phyloP scores from a whole-genome alignment of 177 flowering plant species.

The Vitis hybrid region DNA sequence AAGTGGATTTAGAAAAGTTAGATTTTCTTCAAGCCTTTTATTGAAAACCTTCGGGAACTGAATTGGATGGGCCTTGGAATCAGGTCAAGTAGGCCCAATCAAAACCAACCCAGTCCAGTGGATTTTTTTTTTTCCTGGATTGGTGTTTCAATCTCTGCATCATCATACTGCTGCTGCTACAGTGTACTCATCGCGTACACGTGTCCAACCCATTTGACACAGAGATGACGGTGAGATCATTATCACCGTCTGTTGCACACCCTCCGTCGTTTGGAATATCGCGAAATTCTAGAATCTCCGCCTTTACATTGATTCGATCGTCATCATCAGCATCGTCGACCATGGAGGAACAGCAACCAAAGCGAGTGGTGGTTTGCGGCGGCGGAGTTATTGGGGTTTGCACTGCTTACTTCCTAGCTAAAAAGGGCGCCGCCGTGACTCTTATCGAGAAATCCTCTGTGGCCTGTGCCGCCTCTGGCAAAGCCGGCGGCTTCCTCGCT shows the following conservation, averaged over 20 bases:
- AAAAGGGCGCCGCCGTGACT: constrained; percentile 70
- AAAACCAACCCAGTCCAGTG: background rate
- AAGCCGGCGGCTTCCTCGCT: constrained; percentile 95
- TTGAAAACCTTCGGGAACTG: no score
- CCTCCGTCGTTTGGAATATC: background rate
- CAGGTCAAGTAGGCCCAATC: no score
- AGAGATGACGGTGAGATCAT: constrained; percentile 8
- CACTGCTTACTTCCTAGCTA: constrained; percentile 83
- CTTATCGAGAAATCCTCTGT: constrained; percentile 81
- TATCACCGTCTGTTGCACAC: background rate
- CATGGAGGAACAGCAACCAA: constrained; percentile 24
- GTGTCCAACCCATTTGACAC: background rate
- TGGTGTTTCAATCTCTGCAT: background rate
- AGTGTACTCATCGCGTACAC: background rate
- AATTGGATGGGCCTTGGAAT: no score
- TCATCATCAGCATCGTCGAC: constrained; percentile 12
- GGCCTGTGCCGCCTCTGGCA: constrained; percentile 95
- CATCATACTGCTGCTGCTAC: background rate
- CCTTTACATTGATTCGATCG: constrained; percentile 10
- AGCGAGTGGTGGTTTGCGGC: constrained; percentile 77
- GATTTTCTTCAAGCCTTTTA: no score
- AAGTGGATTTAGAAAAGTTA: no score
- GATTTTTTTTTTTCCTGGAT: background rate
- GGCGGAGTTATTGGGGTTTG: constrained; percentile 96
- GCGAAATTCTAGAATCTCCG: background rate